Percentiles rank a stretch among this genome's conserved stretches.
These are phyloP conservation scores for Mycosphaerella sp. DNA, from an alignment of 2,329 filamentous ascomycete species.

Conservation along the genomic window DNA sequence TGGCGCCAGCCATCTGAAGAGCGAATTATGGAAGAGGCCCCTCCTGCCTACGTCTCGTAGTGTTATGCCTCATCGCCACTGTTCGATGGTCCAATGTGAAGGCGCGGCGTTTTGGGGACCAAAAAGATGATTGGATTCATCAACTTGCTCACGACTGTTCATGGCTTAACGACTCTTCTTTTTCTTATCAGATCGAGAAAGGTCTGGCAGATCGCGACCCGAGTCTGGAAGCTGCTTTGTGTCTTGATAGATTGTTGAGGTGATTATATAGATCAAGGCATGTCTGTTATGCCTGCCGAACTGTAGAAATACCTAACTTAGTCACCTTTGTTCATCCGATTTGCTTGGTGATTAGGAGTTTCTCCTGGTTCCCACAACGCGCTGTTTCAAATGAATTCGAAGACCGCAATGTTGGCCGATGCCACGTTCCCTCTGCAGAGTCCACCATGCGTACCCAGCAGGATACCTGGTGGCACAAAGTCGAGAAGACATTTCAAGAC, in stretches of 20 bases:
- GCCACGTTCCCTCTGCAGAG: no score
- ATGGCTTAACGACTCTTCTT: constrained; percentile 6
- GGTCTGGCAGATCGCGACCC: not conserved
- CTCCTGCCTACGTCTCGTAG: constrained; percentile 33
- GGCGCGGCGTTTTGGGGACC: constrained; percentile 4
- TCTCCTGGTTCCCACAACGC: no score
- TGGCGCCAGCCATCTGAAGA: constrained; percentile 18
- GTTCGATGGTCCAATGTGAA: not conserved
- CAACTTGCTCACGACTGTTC: not conserved
- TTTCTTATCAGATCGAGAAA: not conserved
- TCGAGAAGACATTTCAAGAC: no score
- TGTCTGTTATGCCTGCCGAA: not conserved
- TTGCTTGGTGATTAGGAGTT: no score
- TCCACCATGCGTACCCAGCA: no score
- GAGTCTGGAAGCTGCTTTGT: no score
- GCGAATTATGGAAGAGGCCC: constrained; percentile 26
- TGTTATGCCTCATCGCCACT: not conserved
- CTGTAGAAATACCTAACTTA: not conserved
- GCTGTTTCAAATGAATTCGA: no score
- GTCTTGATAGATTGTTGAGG: not conserved
- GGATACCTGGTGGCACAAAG: no score
- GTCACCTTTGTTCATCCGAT: no score
- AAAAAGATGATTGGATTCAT: not conserved
- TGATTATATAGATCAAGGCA: not conserved
- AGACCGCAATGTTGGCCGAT: no score